Evolutionary conservation across 2,329 filamentous ascomycete species (phyloP), one percentile per base, ranked within the genome.

Genomic region (Aspergillus pseudotamarii): DNA sequence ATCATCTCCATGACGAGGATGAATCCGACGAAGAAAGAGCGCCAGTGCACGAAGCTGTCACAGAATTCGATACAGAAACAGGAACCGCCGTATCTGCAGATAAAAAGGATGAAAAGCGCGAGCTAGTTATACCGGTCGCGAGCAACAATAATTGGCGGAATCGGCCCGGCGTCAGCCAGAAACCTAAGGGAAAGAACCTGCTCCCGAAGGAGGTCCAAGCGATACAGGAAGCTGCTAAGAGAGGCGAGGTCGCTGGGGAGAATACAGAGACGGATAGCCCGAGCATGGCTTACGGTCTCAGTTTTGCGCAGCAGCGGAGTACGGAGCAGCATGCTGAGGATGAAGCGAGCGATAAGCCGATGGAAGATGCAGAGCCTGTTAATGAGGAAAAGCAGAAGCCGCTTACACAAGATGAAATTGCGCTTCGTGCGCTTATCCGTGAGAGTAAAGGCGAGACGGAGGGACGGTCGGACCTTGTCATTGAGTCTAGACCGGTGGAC

Each of bases 81-180:
- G 79, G 79, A 23, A 76, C 71, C 26, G 77, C 75, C 3, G 77
- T 81, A 46, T 69, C 73, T 4, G 72, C 69, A 76, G 63, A 87
- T 79, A 65, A 70, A 9, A 65, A 78, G 65, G 65, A 81, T 72
- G 70, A 82, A 81, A 78, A 79, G 45, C 83, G 90, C 72, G 88
- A 90, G 68, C 87, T 93, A 81, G 93, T 94, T 73, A 87, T 88
- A 36, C 89, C 92, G 73, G 91, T 93, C 64, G 91, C 92, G 78
- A 91, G 89, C 72, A 89, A 87, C 74, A 97, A 97, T 76, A 95
- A 98, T 82, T 89, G 93, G 66, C 75, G 77, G 57, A 75, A 80
- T 61, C 72, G 78, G 8, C 68, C 76, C 5, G 73, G 77, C 4
- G 66, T 69, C 2, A 77, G 74, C 48, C 87, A 60, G 86, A 87